These are phyloP conservation scores for Malassezia arunalokei DNA, from an alignment of 1,284 basidiomycete genomes.

Conservation along the genomic window DNA sequence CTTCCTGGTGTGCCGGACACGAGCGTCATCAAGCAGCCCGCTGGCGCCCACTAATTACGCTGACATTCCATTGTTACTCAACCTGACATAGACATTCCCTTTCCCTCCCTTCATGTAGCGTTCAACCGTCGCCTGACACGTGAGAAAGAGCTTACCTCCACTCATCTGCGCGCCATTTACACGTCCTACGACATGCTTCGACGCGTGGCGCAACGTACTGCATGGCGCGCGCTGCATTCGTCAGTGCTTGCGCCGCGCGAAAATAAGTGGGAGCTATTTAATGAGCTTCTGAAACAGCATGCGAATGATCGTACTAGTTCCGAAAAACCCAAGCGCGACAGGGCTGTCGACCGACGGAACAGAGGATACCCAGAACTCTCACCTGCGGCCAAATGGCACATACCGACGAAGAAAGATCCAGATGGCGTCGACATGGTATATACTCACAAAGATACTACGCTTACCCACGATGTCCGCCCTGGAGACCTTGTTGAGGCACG, in stretches of 20 bases:
- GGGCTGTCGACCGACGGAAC: not conserved
- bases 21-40: slow-evolving; percentile 36
- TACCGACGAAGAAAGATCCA: not conserved
- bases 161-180: not conserved
- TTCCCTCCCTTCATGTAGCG: slow-evolving; percentile 1
- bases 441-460: not conserved
- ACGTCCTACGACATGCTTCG: not conserved
- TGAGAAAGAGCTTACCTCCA: not conserved
- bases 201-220: not conserved
- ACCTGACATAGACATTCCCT: slow-evolving; percentile 8
- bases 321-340: no score
- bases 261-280: not conserved
- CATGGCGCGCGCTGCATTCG: not conserved
- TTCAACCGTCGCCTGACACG: slow-evolving; percentile 14
- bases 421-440: not conserved
- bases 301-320: no score
- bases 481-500: slow-evolving; percentile 17
- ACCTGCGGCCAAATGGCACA: not conserved
- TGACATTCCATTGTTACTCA: slow-evolving; percentile 8
- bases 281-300: no score
- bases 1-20: slow-evolving; percentile 73
- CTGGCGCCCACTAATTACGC: slow-evolving; percentile 14
- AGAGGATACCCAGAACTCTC: not conserved
- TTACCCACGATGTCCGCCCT: slow-evolving; percentile 1
- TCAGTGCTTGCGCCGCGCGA: not conserved